Evolutionary conservation across 2,329 filamentous ascomycete genomes (phyloP), one percentile per base, ranked within the genome.

Genomic region (Sphaerulina populicola): DNA sequence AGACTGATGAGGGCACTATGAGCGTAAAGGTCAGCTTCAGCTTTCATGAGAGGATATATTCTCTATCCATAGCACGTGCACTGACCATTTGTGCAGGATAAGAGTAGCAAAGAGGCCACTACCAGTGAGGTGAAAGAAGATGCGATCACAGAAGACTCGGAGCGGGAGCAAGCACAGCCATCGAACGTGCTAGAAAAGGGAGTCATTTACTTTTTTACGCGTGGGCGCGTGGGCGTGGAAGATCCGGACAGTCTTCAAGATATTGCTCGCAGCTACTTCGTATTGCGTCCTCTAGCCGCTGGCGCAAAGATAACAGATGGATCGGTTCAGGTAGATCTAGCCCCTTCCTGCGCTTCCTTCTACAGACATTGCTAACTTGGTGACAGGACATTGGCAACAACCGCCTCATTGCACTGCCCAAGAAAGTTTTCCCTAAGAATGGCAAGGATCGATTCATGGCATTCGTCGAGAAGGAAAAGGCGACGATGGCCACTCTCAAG

Each of bases 151-250:
- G 70, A 75, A 44, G 75, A 77, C 2, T 67, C 73, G 14, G 65
- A 76, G 45, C 74, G 78, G 38, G 74, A 76, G 60, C 68, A 75
- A 40, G 68, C 72, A 2, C 68, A 77, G 36, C 74, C 80, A 1
- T 79, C 77, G 5, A 82, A 74, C 53, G 81, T 94, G 21, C 75
- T 94, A 2, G 89, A 96, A 64, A 94, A 93, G 63, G 89, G 89
- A 3, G 78, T 93, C 60, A 82, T 95, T 59, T 94, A 94, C 74
- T 94, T 94, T 76, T 94, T 94, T 73, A 84, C 85, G 62, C 83
- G 89, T 14, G 81, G 82, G 6, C 82, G 88, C 10, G 86, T 95
- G 35, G 80, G 81, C 45, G 76, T 86, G 23, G 79, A 88, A 4
- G 76, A 86, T 6, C 83, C 88, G 0, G 76, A 83, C 14, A 76